Conservation (phyloP, 176 grass and related monocot genomes). For the Aegilops umbellulata region DNA sequence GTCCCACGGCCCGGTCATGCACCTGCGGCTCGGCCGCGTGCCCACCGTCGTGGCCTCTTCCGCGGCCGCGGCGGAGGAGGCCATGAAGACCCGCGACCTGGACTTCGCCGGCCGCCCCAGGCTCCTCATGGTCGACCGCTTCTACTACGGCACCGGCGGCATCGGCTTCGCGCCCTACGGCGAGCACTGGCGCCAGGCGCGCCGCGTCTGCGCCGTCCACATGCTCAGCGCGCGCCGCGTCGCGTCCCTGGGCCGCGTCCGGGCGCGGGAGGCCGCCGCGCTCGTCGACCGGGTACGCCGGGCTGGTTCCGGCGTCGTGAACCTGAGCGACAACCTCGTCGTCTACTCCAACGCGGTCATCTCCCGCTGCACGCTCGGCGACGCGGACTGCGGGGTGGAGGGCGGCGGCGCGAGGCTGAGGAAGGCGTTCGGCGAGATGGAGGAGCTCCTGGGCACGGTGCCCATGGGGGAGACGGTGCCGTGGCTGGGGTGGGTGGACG, state of each 20-base stretch:
- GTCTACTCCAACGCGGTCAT: background rate
- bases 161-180: conserved; percentile 59
- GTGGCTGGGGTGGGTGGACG: conserved; percentile 49
- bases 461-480: conserved; percentile 41
- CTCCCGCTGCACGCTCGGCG: conserved; percentile 8
- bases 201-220: conserved; percentile 49
- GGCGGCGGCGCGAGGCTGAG: conserved; percentile 3
- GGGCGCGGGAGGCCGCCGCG: conserved; percentile 34
- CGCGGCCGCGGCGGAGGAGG: conserved; percentile 38
- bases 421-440: conserved; percentile 48
- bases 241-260: conserved; percentile 6
- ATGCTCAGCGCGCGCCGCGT: conserved; percentile 39
- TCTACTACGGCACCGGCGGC: conserved; percentile 44
- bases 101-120: conserved; percentile 40
- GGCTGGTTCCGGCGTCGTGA: background rate
- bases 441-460: conserved; percentile 26
- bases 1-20: conserved; percentile 51
- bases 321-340: background rate
- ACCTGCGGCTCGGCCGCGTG: conserved; percentile 46
- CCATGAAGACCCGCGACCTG: conserved; percentile 43
- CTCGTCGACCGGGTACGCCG: conserved; percentile 21
- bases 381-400: background rate
- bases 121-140: conserved; percentile 7
- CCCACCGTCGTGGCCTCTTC: conserved; percentile 50
- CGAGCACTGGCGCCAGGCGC: conserved; percentile 52